Evolutionary conservation across 1,284 basidiomycete species (phyloP), one percentile per base, ranked within the genome.

Genomic region (Testicularia cyperi): DNA sequence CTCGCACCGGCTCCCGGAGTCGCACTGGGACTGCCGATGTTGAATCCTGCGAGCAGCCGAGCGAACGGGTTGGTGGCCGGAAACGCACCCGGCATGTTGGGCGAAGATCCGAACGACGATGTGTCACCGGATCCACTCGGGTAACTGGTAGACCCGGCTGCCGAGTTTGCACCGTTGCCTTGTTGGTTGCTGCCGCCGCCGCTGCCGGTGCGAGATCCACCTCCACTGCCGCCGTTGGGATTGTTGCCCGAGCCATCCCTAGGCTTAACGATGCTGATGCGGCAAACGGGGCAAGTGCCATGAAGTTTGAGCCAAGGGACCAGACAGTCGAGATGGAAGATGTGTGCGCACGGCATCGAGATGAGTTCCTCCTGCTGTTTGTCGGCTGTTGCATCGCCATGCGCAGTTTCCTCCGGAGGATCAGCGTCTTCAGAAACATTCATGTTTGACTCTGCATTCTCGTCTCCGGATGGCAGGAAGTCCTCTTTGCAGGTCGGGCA

Each of bases 401-500:
- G 25, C 8, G 26, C 31, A 3, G 30, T 16, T 9, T 25, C 27
- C 15, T 34, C 26, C 19, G 20, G n/a, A n/a, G n/a, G n/a, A n/a
- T n/a, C n/a, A n/a, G n/a, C n/a, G n/a, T n/a, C n/a, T n/a, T n/a
- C n/a, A n/a, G n/a, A n/a, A n/a, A n/a, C n/a, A n/a, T n/a, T n/a
- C n/a, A n/a, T n/a, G n/a, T n/a, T n/a, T n/a, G n/a, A n/a, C n/a
- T n/a, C n/a, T n/a, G n/a, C n/a, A n/a, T n/a, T n/a, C 26, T 33
- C 19, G 5, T 19, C 24, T 8, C 9, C 30, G 14, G 51, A 24
- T 10, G 57, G 52, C 1, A 64, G 30, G 21, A 71, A 68, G 6
- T 65, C 67, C 15, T 71, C 69, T 29, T 70, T 68, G 49, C 69
- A 71, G 15, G 69, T 71, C 4, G 69, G 65, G 38, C 69, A 71